Percentiles rank a stretch among this genome's conserved stretches.
phyloP scores from a whole-genome alignment of 352 stramenopile species.

The Phytophthora hybrid region DNA sequence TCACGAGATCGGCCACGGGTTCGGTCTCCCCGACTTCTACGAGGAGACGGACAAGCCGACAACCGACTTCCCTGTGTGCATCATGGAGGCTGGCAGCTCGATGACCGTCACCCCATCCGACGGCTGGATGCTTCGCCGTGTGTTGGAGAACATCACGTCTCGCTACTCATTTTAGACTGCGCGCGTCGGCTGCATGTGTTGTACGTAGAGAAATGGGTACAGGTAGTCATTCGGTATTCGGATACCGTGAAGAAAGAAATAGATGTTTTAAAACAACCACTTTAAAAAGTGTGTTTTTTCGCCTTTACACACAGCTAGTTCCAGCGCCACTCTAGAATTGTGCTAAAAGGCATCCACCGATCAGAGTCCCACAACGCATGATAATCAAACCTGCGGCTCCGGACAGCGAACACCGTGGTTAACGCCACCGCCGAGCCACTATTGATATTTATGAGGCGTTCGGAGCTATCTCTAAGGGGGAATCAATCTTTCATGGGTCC shows the following conservation, averaged over 20 bases:
- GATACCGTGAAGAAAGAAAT: too few species aligned
- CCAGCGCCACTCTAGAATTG: conserved; percentile 8
- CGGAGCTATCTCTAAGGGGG: too few species aligned
- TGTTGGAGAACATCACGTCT: conserved; percentile 18
- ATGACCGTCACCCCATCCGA: conserved; percentile 19
- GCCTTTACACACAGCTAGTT: too few species aligned
- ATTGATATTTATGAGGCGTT: too few species aligned
- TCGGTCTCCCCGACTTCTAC: too few species aligned
- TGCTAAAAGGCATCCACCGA: conserved; percentile 28
- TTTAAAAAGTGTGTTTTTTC: too few species aligned
- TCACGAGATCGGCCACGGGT: too few species aligned
- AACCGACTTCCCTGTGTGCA: conserved; percentile 10
- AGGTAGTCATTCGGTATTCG: too few species aligned
- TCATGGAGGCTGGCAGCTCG: conserved; percentile 14
- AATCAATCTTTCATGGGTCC: too few species aligned
- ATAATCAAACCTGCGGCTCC: conserved; percentile 10
- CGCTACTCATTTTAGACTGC: conserved; percentile 10
- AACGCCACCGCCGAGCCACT: conserved; percentile 66
- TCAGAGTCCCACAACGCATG: conserved; percentile 25
- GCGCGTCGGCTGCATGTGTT: too few species aligned
- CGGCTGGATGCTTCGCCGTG: conserved; percentile 29
- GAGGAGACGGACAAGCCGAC: background rate
- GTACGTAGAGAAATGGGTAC: too few species aligned
- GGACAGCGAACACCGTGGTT: conserved; percentile 48
- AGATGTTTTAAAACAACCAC: too few species aligned